Evolutionary conservation across 805 yeast genomes (phyloP), one percentile per base, ranked within the genome.

Genomic region (Komagataella pseudopastoris): DNA sequence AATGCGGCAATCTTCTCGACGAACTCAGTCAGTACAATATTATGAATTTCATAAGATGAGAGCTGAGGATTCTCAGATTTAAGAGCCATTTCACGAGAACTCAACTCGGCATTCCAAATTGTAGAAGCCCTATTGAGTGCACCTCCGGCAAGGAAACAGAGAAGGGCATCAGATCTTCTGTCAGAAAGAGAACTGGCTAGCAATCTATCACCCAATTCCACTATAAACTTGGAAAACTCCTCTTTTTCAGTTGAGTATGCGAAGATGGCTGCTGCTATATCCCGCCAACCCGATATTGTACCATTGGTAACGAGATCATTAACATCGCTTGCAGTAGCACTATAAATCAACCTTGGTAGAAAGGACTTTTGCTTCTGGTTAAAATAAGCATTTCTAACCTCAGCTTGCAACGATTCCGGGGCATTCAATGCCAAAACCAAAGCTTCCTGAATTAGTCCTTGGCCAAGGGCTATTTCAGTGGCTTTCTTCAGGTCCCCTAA

Each of bases 1-100:
- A 81, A 89, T 23, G 86, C 83, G 44, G 88, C 78, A 55, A 90
- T 77, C 66, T 90, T 90, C 64, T 87, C 95, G 50, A 88, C 85
- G 62, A 89, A 84, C 60, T 80, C 83, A 51, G 84, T 83, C 63
- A 91, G 71, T 6, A 96, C 85, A 58, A 79, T 85, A 58, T 85
- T 81, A 60, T 88, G 88, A 20, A 96, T 96, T 56, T 85, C 93
- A 51, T 85, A 83, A 1, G 88, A 80, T 2, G 96, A 77, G 44
- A 70, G 56, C 45, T 76, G 63, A 44, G 71, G 64, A 7, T 69
- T 66, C 56, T 79, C 83, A 24, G 69, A 60, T 1, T 70, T 61
- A 51, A 72, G 68, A 39, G 59, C 60, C 4, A 59, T 52, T 60
- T 78, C 81, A 53, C 67, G 63, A 3, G 56, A 68, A 6, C 71